A percentile compares a stretch with the other conserved stretches of the same genome.
These are phyloP conservation scores for Solanum chacoense DNA, from an alignment of 305 asterid genomes.

Conservation along the genomic window DNA sequence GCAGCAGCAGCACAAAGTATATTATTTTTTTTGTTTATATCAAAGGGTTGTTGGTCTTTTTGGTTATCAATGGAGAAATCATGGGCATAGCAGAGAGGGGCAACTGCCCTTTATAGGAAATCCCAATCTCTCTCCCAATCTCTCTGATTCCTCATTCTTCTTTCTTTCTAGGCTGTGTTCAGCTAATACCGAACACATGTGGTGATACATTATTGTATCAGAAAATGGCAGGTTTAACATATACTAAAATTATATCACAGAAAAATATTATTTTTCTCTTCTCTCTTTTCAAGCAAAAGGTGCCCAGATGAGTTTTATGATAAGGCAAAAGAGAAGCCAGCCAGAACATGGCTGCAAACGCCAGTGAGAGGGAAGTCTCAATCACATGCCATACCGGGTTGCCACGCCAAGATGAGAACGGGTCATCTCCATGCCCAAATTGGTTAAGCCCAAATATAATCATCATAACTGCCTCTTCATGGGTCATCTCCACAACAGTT, in stretches of 20 bases:
- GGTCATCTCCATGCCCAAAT: not conserved
- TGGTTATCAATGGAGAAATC: not conserved
- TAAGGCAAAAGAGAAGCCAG: not conserved
- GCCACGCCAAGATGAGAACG: not conserved
- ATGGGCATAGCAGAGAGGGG: slow-evolving; percentile 10
- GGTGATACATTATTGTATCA: not conserved
- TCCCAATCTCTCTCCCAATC: not conserved
- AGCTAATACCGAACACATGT: not conserved
- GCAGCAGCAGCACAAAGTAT: not conserved
- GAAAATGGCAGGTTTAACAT: not conserved
- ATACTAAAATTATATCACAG: not conserved
- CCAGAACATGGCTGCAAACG: not conserved
- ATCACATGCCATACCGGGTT: not conserved
- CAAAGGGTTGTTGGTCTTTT: not conserved
- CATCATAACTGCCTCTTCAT: slow-evolving; percentile 6
- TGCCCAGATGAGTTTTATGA: not conserved
- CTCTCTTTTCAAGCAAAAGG: not conserved
- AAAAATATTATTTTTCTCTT: not conserved
- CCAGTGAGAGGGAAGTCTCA: not conserved
- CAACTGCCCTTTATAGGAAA: slow-evolving; percentile 15
- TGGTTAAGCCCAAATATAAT: not conserved
- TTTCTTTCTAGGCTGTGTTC: not conserved
- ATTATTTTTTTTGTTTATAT: not conserved
- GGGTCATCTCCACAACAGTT: not conserved
- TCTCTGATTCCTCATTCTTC: not conserved